These are phyloP conservation scores for Aspergillus mulundensis DNA, from an alignment of 495 filamentous ascomycete genomes.

Conservation along the genomic window DNA sequence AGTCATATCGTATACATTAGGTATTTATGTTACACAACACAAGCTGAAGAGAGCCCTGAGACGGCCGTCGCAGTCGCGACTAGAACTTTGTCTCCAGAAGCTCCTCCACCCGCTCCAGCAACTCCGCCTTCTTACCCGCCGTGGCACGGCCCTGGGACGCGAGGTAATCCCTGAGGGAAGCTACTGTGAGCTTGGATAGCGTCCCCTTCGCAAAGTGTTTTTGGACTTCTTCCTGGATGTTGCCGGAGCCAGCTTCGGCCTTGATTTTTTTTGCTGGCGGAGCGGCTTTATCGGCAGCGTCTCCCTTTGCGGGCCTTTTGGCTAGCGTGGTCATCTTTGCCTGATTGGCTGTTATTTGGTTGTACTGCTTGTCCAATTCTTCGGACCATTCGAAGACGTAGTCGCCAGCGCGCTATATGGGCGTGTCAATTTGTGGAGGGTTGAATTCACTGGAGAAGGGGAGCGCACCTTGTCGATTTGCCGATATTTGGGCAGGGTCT, in stretches of 20 bases:
- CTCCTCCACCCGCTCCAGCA: conserved; percentile 73
- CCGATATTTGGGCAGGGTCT: conserved; percentile 75
- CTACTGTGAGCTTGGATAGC: conserved; percentile 68
- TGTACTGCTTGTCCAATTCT: conserved; percentile 54
- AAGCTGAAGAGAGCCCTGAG: not conserved
- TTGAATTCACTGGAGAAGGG: not conserved
- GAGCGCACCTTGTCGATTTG: conserved; percentile 71
- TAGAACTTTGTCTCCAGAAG: conserved; percentile 55
- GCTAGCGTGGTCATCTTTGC: conserved; percentile 31
- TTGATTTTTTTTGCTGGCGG: conserved; percentile 50
- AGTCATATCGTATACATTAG: not conserved
- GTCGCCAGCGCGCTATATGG: conserved; percentile 58
- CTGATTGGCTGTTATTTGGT: conserved; percentile 36
- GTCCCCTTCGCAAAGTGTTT: conserved; percentile 53
- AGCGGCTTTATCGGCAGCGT: conserved; percentile 21
- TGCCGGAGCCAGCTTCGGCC: conserved; percentile 36
- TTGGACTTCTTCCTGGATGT: conserved; percentile 56
- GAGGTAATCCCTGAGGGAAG: conserved; percentile 66
- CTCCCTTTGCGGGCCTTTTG: conserved; percentile 44
- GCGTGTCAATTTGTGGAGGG: not conserved
- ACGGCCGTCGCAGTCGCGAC: conserved; percentile 23
- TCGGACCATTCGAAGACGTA: conserved; percentile 74
- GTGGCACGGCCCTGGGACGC: conserved; percentile 55
- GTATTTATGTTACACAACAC: not conserved
- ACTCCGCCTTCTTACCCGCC: conserved; percentile 70